Percentiles rank a stretch among this genome's conserved stretches.
phyloP scores from a whole-genome alignment of 768 basidiomycete genomes.

The Phanerochaete sordida region DNA sequence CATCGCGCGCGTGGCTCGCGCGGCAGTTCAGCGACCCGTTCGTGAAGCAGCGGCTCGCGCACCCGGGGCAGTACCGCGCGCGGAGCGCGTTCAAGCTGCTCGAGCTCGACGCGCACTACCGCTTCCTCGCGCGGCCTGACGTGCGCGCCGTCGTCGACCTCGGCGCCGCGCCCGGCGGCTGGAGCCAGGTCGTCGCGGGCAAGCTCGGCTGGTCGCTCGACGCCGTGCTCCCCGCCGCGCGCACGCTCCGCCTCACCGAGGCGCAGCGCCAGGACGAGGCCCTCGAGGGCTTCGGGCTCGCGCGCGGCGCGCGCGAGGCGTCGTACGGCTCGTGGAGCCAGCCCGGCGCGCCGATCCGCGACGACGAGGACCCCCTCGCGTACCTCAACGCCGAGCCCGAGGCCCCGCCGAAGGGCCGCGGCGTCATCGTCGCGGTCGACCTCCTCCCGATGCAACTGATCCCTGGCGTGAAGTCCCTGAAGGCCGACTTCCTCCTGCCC shows the following conservation, averaged over 20 bases:
- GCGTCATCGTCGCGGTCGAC: slow-evolving; percentile 76
- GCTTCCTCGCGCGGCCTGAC: slow-evolving; percentile 47
- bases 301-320: neutral
- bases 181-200: slow-evolving; percentile 81
- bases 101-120: slow-evolving; percentile 63
- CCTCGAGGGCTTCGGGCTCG: slow-evolving; percentile 4
- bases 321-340: slow-evolving; percentile 4
- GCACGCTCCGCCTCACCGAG: neutral
- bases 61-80: slow-evolving; percentile 59
- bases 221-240: neutral
- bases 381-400: neutral
- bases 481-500: slow-evolving; percentile 73
- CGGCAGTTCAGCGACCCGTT: slow-evolving; percentile 72
- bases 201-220: slow-evolving; percentile 50
- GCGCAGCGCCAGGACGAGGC: neutral
- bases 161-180: slow-evolving; percentile 91
- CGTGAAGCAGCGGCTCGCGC: slow-evolving; percentile 51
- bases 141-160: slow-evolving; percentile 76
- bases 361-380: neutral
- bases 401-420: slow-evolving; percentile 27
- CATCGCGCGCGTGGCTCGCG: slow-evolving; percentile 60
- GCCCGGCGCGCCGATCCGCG: neutral
- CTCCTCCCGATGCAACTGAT: slow-evolving; percentile 69
- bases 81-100: slow-evolving; percentile 92
- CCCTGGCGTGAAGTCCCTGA: slow-evolving; percentile 66